Percentiles rank a stretch among this genome's conserved stretches.
Conservation (phyloP, 208 protist species). For the Trypanosoma conorhini region DNA sequence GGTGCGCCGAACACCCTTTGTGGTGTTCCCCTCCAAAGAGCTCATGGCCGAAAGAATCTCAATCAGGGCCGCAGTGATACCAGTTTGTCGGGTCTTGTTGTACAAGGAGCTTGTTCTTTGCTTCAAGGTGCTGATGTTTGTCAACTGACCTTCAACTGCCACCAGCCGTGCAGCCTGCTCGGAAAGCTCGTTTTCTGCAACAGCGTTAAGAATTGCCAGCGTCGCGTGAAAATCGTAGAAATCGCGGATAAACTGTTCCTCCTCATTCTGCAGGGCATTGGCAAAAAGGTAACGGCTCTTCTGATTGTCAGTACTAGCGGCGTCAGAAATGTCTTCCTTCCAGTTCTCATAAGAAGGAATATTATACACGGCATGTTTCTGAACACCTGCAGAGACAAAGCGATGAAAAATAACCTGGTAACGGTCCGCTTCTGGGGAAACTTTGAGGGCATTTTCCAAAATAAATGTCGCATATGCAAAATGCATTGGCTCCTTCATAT, state of each 20-base stretch:
- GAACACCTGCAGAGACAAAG: constrained; percentile 76
- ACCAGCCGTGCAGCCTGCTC: constrained; percentile 89
- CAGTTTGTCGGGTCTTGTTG: constrained; percentile 91
- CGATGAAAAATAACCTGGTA: constrained; percentile 87
- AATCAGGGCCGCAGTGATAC: constrained; percentile 89
- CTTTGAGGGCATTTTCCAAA: constrained; percentile 66
- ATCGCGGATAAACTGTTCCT: constrained; percentile 85
- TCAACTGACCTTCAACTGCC: constrained; percentile 89
- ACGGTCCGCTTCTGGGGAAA: constrained; percentile 61
- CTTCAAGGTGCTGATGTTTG: constrained; percentile 84
- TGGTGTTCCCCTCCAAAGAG: constrained; percentile 79
- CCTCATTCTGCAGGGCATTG: constrained; percentile 84
- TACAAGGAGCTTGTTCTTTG: constrained; percentile 88
- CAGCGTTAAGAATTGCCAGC: constrained; percentile 81
- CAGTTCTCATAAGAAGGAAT: constrained; percentile 83
- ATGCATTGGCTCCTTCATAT: constrained; percentile 90
- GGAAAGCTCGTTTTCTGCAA: constrained; percentile 91
- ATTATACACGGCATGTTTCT: constrained; percentile 83
- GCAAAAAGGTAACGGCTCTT: constrained; percentile 86
- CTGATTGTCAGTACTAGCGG: constrained; percentile 84
- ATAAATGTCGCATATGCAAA: constrained; percentile 88
- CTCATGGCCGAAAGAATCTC: constrained; percentile 93
- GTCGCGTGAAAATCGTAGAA: constrained; percentile 91
- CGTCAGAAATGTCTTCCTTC: constrained; percentile 72
- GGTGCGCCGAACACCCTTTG: constrained; percentile 75